Evolutionary conservation across 2,329 filamentous ascomycete genomes (phyloP), one percentile per base, ranked within the genome.

Genomic region (Aureobasidium subglaciale): DNA sequence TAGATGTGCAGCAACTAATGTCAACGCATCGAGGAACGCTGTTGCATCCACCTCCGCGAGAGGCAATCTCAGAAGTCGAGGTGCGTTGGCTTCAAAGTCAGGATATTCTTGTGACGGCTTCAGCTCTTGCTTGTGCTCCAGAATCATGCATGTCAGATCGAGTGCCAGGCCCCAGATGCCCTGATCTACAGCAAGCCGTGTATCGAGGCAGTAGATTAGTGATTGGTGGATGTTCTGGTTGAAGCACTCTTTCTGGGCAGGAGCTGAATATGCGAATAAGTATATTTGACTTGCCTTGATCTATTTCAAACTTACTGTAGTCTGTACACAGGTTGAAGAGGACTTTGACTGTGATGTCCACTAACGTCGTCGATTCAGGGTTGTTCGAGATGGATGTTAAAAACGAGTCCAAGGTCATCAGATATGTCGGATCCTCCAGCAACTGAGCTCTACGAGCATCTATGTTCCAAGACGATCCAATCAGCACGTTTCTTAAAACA

Each of bases 301-400:
- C 5, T n/a, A 20, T 30, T 3, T 13, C 37, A 18, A 10, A 46
- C 54, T 32, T 38, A 58, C 58, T 34, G 43, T 53, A 58, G 11
- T 54, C 52, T 16, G 58, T 56, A 34, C 58, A 59, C 2, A 59
- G 41, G 16, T 59, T 59, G 35, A 58, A 59, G 10, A 57, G 18
- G 6, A 59, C 56, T 40, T 59, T 59, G 18, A 56, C n/a, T 3
- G 52, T 40, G 29, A 45, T 54, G 13, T 57, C 29, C 24, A 37
- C 34, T 20, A 56, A 56, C 9, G 22, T 18, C 1, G 25, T 40
- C 8, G 49, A 40, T 24, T 50, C 15, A 54, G 49, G 37, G 8
- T 30, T 30, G 2, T 18, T 40, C 4, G 22, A 30, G 15, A 10
- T 24, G 15, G 34, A 41, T 30, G 10, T 40, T 25, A 52, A 38